phyloP scores from a whole-genome alignment of 495 filamentous ascomycete species.

The Rhypophila decipiens region DNA sequence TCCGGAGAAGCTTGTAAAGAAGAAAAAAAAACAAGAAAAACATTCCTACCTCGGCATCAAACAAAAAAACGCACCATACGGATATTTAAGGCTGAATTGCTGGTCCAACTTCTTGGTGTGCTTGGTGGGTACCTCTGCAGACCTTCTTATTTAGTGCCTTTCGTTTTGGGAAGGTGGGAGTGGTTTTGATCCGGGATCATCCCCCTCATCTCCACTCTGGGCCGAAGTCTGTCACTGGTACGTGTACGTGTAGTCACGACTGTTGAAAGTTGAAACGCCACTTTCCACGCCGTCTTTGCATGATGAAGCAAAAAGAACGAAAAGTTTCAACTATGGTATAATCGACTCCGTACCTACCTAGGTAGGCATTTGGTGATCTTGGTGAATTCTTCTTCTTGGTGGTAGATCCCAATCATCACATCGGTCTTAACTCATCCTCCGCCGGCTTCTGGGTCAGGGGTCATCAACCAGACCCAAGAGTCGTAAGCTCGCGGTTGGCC shows the following conservation, averaged over 20 bases:
- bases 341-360: background rate
- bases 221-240: background rate
- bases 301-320: background rate
- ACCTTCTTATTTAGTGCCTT: background rate
- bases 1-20: background rate
- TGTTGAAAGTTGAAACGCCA: no score
- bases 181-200: background rate
- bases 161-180: slow-evolving; percentile 6
- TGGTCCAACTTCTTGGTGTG: background rate
- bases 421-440: background rate
- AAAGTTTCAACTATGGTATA: background rate
- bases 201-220: background rate
- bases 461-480: background rate
- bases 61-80: background rate
- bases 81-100: background rate
- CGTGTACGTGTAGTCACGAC: no score
- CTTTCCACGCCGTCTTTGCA: background rate
- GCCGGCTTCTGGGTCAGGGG: background rate
- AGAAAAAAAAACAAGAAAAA: background rate
- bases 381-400: background rate
- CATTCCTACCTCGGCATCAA: slow-evolving; percentile 1
- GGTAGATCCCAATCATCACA: background rate
- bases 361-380: background rate
- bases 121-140: background rate
- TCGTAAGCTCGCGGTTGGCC: slow-evolving; percentile 1